These are phyloP conservation scores for Moringa oleifera DNA, from an alignment of 345 rosid species.

Conservation along the genomic window DNA sequence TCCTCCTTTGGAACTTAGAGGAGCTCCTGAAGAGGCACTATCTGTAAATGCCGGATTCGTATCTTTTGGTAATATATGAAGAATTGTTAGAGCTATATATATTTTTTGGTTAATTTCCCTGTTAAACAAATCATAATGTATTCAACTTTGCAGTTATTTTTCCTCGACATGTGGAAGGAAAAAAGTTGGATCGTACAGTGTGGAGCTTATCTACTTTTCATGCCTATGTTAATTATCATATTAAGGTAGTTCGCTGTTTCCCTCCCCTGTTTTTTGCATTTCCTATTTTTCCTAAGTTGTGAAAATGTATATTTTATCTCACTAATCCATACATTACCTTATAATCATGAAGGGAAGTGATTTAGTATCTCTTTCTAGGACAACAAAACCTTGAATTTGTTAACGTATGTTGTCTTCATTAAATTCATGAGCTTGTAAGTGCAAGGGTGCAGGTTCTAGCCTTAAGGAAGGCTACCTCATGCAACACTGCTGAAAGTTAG, in stretches of 20 bases:
- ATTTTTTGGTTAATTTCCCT: conserved; percentile 4
- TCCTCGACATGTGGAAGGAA: conserved; percentile 88
- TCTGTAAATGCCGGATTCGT: conserved; percentile 95
- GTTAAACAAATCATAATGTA: conserved; percentile 12
- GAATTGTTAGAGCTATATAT: background rate
- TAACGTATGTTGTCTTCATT: no score
- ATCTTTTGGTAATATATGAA: conserved; percentile 62
- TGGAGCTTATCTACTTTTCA: conserved; percentile 90
- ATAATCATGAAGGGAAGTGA: background rate
- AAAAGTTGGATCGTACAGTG: conserved; percentile 78
- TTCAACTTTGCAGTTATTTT: conserved; percentile 51
- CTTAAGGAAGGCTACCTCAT: no score
- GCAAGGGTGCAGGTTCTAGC: no score
- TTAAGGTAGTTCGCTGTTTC: conserved; percentile 52
- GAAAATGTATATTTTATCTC: background rate
- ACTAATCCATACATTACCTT: no score
- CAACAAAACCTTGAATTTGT: no score
- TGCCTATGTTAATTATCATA: conserved; percentile 95
- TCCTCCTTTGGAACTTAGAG: conserved; percentile 67
- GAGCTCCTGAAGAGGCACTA: conserved; percentile 66
- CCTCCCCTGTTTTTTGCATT: background rate
- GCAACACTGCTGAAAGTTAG: no score
- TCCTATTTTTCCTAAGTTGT: background rate
- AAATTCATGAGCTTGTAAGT: no score
- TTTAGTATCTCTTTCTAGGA: no score